Conservation (phyloP, 805 yeast species). For the Spathaspora gorwiae region DNA sequence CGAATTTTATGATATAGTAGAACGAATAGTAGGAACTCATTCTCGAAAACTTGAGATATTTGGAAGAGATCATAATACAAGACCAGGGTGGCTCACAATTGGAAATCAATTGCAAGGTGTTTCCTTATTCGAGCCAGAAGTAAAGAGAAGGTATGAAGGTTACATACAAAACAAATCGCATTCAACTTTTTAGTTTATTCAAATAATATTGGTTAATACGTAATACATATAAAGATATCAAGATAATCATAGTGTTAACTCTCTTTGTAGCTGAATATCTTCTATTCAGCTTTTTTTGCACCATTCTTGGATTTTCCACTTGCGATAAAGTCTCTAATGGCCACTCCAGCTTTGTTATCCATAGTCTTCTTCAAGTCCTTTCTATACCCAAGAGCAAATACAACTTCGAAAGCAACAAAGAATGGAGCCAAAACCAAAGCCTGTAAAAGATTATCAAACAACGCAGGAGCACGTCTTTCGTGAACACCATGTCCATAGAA, state of each 20-base stretch:
- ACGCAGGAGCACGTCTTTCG: conserved; percentile 82
- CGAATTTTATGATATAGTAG: conserved; percentile 79
- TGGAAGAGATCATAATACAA: conserved; percentile 79
- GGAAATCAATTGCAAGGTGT: conserved; percentile 73
- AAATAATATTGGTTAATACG: not conserved
- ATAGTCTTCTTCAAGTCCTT: conserved; percentile 46
- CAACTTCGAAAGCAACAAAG: conserved; percentile 75
- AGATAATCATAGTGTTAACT: not conserved
- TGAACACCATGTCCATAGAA: conserved; percentile 83
- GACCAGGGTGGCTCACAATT: conserved; percentile 89
- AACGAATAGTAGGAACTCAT: conserved; percentile 72
- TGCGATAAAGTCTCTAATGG: conserved; percentile 30
- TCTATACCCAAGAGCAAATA: conserved; percentile 64
- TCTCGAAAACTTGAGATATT: conserved; percentile 82
- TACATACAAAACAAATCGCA: conserved; percentile 8
- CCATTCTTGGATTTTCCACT: conserved; percentile 3
- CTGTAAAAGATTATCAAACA: conserved; percentile 75
- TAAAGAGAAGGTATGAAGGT: conserved; percentile 36
- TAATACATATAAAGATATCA: not conserved
- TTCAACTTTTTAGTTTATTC: not conserved
- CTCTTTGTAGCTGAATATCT: not conserved
- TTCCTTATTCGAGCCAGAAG: conserved; percentile 54
- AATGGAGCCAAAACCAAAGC: conserved; percentile 89
- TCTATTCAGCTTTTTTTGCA: not conserved
- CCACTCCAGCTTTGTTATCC: conserved; percentile 42